Evolutionary conservation across 345 rosid species (phyloP).

Genomic region (Ceriops tagal): DNA sequence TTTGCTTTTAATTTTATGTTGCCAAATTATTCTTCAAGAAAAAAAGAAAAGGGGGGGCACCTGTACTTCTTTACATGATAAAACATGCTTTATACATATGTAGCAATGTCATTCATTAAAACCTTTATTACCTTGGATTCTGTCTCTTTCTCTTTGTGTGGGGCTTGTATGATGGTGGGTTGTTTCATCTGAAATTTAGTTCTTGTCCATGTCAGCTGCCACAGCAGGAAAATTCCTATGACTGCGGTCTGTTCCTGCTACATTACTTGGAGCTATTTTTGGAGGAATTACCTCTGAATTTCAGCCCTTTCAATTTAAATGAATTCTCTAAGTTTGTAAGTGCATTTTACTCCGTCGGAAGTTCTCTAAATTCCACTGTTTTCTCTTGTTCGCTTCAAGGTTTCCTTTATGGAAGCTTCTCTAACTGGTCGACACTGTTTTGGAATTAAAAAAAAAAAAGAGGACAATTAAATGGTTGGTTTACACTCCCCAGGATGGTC

Average conservation of each 20-base stretch:
- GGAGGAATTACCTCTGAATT: constrained; percentile 67
- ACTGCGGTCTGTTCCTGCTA: constrained; percentile 92
- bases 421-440: too few species aligned
- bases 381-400: neutral
- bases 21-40: neutral
- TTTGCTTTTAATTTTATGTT: too few species aligned
- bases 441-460: too few species aligned
- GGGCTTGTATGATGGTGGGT: neutral
- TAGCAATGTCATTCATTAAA: neutral
- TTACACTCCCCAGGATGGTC: constrained; percentile 1
- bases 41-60: neutral
- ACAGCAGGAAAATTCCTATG: constrained; percentile 95
- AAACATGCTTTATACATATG: neutral
- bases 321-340: constrained; percentile 78
- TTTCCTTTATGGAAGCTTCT: too few species aligned
- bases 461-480: neutral
- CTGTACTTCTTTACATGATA: neutral
- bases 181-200: constrained; percentile 30
- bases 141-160: neutral
- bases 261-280: constrained; percentile 93
- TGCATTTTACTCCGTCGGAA: constrained; percentile 12
- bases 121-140: neutral
- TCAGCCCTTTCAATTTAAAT: constrained; percentile 71
- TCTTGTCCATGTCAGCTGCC: constrained; percentile 64
- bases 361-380: too few species aligned